Percentiles rank a stretch among this genome's conserved stretches.
Conservation (phyloP, 306 rosid genomes). For the Vicia villosa region DNA sequence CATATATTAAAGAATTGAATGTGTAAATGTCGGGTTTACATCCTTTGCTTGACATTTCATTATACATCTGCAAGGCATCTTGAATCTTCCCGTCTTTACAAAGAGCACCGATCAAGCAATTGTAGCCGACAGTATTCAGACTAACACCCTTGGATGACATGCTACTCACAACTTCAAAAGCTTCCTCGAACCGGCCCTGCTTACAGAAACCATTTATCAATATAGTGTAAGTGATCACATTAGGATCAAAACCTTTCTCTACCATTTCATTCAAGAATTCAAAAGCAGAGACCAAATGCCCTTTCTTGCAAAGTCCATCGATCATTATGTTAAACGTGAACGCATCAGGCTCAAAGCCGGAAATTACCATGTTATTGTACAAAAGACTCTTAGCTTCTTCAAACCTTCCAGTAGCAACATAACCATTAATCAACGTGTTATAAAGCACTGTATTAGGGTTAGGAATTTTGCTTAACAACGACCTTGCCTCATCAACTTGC, state of each 20-base stretch:
- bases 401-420: constrained; percentile 62
- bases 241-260: constrained; percentile 68
- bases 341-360: constrained; percentile 70
- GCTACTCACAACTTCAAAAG: constrained; percentile 57
- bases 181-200: constrained; percentile 67
- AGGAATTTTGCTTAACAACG: constrained; percentile 61
- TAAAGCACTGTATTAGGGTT: constrained; percentile 60
- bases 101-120: constrained; percentile 67
- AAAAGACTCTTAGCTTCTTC: constrained; percentile 72
- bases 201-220: constrained; percentile 76
- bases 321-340: constrained; percentile 80
- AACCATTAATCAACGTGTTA: constrained; percentile 82
- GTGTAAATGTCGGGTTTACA: constrained; percentile 84
- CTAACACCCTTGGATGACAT: constrained; percentile 68
- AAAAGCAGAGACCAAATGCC: constrained; percentile 63
- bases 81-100: constrained; percentile 64
- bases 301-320: constrained; percentile 77
- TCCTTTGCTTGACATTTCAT: constrained; percentile 70
- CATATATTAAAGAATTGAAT: constrained; percentile 75
- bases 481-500: constrained; percentile 75
- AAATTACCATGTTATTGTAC: constrained; percentile 50
- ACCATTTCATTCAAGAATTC: constrained; percentile 67
- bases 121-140: constrained; percentile 77
- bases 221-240: constrained; percentile 76
- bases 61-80: constrained; percentile 60